phyloP scores from a whole-genome alignment of 2,329 filamentous ascomycete species.

The Neofusicoccum parvum region DNA sequence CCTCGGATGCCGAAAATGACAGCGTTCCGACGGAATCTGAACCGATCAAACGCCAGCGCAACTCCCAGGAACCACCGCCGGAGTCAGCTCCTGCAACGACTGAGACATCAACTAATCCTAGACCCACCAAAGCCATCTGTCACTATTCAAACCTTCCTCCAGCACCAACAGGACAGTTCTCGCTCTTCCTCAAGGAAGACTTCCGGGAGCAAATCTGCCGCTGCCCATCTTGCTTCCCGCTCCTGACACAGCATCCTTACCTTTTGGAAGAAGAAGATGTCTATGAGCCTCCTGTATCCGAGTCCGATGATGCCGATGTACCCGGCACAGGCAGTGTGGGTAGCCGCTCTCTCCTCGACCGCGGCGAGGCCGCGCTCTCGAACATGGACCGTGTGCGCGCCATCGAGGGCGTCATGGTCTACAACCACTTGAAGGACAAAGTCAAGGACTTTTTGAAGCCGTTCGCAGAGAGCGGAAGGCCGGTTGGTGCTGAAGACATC shows the following conservation, averaged over 20 bases:
- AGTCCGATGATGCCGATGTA: constrained; percentile 54
- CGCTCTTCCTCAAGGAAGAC: constrained; percentile 76
- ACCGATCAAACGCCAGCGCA: constrained; percentile 19
- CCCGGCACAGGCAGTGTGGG: constrained; percentile 57
- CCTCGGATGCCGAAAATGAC: constrained; percentile 34
- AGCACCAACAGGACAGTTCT: constrained; percentile 62
- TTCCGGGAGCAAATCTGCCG: constrained; percentile 84
- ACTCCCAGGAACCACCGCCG: constrained; percentile 14
- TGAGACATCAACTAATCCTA: constrained; percentile 40
- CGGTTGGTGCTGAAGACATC: constrained; percentile 92
- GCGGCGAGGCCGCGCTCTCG: constrained; percentile 87
- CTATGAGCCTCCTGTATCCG: constrained; percentile 87
- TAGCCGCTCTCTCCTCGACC: constrained; percentile 82
- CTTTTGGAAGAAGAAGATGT: constrained; percentile 92
- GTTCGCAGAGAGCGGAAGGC: constrained; percentile 86
- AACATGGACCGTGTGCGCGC: constrained; percentile 91
- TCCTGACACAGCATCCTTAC: constrained; percentile 71
- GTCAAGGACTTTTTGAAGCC: constrained; percentile 93
- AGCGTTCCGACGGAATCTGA: background rate
- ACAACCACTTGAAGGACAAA: constrained; percentile 93
- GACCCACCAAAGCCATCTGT: constrained; percentile 27
- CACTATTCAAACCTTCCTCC: constrained; percentile 41
- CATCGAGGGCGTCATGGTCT: constrained; percentile 95
- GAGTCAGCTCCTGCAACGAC: constrained; percentile 19
- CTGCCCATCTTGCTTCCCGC: constrained; percentile 77